Evolutionary conservation across 2,329 filamentous ascomycete genomes (phyloP).

Genomic region (Metarhizium brunneum): DNA sequence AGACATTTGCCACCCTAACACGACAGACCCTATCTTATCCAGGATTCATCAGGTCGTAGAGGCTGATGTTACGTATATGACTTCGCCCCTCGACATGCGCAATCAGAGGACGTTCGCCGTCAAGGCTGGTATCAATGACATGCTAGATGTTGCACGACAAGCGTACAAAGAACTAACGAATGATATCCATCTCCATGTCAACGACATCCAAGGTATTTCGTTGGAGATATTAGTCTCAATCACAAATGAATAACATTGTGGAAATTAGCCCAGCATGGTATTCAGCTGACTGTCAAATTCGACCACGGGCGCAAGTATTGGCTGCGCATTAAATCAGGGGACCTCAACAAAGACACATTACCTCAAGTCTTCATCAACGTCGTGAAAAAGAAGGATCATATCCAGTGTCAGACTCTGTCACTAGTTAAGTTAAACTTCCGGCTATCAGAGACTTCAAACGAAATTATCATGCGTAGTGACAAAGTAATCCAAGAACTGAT

Average conservation of each 20-base stretch:
- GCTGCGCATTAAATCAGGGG: slow-evolving; percentile 52
- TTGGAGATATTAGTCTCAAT: too few relatives aligned
- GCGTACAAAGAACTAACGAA: slow-evolving; percentile 83
- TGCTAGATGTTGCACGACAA: slow-evolving; percentile 80
- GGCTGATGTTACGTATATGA: slow-evolving; percentile 69
- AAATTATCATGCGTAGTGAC: slow-evolving; percentile 78
- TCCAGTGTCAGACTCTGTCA: slow-evolving; percentile 82
- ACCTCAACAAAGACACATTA: slow-evolving; percentile 51
- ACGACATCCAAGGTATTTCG: slow-evolving; percentile 52
- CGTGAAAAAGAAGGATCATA: slow-evolving; percentile 58
- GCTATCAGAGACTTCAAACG: slow-evolving; percentile 72
- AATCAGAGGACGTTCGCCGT: slow-evolving; percentile 90
- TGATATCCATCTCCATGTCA: slow-evolving; percentile 64
- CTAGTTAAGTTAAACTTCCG: slow-evolving; percentile 73
- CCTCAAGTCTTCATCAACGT: slow-evolving; percentile 71
- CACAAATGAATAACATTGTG: slow-evolving; percentile 15
- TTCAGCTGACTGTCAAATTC: slow-evolving; percentile 61
- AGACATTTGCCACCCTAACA: slow-evolving; percentile 56
- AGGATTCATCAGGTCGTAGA: slow-evolving; percentile 67
- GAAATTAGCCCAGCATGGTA: slow-evolving; percentile 36
- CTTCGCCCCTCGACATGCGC: slow-evolving; percentile 70
- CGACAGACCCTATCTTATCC: slow-evolving; percentile 49
- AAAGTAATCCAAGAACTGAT: slow-evolving; percentile 64
- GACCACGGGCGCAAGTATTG: slow-evolving; percentile 74
- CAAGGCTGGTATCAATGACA: slow-evolving; percentile 72